A percentile compares a stretch with the other conserved stretches of the same genome.
Conservation (phyloP, 768 basidiomycete genomes). For the Cystofilobasidium ferigula region DNA sequence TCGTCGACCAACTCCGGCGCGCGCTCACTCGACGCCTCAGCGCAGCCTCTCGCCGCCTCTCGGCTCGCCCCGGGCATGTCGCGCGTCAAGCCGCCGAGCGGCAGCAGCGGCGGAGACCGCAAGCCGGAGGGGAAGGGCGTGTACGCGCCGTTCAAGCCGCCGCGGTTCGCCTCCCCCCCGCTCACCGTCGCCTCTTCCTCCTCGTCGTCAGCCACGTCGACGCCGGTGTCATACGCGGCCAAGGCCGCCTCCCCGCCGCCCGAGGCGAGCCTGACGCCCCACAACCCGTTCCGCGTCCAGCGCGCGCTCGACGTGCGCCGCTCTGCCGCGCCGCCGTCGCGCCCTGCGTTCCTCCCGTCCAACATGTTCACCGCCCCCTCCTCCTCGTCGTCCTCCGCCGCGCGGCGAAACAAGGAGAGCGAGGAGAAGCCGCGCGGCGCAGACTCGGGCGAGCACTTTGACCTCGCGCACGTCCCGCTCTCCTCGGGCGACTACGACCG, state of each 20-base stretch:
- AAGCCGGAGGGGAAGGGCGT: not conserved
- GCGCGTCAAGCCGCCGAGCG: too few species aligned
- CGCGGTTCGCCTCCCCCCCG: not conserved
- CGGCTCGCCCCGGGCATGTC: too few species aligned
- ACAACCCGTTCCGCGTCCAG: not conserved
- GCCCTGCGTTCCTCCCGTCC: not conserved
- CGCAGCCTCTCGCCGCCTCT: too few species aligned
- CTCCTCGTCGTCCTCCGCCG: not conserved
- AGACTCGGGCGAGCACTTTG: not conserved
- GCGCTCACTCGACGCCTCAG: too few species aligned
- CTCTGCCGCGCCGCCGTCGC: too few species aligned
- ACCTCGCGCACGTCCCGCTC: constrained; percentile 28
- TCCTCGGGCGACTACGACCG: constrained; percentile 31
- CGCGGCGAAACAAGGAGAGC: too few species aligned
- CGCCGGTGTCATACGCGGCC: not conserved
- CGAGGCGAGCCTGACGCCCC: not conserved
- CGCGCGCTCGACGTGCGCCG: not conserved
- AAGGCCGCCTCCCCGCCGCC: not conserved
- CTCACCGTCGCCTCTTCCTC: not conserved
- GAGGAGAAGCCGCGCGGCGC: not conserved
- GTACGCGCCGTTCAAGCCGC: not conserved
- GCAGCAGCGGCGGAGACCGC: too few species aligned
- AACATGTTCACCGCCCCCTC: not conserved
- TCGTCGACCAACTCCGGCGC: too few species aligned
- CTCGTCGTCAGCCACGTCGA: not conserved